Evolutionary conservation across 441 rosid species (phyloP), one percentile per base, ranked within the genome.

Genomic region (Biscutella laevigata): DNA sequence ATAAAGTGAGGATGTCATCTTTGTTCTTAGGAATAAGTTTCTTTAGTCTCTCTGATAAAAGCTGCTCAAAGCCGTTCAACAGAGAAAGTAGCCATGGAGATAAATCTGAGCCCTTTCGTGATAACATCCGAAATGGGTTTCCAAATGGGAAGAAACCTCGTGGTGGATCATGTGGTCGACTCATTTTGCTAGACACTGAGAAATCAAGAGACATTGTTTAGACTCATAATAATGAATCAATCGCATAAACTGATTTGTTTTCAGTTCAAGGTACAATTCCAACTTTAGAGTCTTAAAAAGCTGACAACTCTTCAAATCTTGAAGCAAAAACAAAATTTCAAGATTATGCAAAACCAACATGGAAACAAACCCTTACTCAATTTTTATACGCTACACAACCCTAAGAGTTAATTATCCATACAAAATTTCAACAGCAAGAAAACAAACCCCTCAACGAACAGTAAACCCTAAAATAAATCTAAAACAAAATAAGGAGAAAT

Each of bases 41-140:
- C n/a, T n/a, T n/a, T n/a, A n/a, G n/a, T n/a, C n/a, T n/a, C n/a
- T 7, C 22, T 74, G 50, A 88, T 53, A 49, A 81, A 80, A 65
- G 72, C 72, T 7, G 82, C 80, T 92, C 98, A 63, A 92, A 92
- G n/a, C 19, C 24, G 26, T 69, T 78, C 72, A 88, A 57, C 12
- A 79, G 45, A 3, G 77, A 53, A 37, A 64, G 71, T 67, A 83
- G 86, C 32, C 52, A 64, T 2, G 81, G 51, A 29, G 94, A 65
- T 3, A 55, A 12, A 22, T 66, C 70, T 51, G 89, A 80, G 53
- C 82, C 72, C 69, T 83, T 92, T 0, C 88, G 84, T 1, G 84
- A 68, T 69, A n/a, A n/a, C n/a, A n/a, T 79, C 49, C 83, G 79
- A 46, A 92, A 88, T 28, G 88, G 96, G 70, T 88, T 88, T 32